A percentile compares a stretch with the other conserved stretches of the same genome.
Conservation (phyloP, 257 asterid genomes). For the Solanum etuberosum region DNA sequence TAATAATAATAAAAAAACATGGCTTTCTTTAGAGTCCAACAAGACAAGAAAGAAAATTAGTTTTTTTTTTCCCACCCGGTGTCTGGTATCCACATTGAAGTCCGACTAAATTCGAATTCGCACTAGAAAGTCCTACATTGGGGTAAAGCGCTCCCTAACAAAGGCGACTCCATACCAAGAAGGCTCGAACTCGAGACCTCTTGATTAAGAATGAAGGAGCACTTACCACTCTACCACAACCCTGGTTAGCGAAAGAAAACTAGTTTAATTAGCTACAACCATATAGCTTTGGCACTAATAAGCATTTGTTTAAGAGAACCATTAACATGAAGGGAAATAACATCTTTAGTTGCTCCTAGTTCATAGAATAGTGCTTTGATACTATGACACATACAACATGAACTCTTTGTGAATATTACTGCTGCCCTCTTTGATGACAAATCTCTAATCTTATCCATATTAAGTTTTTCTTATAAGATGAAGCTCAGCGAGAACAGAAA, state of each 20-base stretch:
- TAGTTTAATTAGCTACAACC: slow-evolving; percentile 13
- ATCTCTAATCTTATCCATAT: slow-evolving; percentile 51
- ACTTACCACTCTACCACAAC: not conserved
- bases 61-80: too few species aligned
- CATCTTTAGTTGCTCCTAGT: slow-evolving; percentile 60
- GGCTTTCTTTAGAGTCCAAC: not conserved
- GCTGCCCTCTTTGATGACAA: slow-evolving; percentile 61
- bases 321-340: slow-evolving; percentile 59
- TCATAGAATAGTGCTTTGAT: slow-evolving; percentile 65
- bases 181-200: too few species aligned
- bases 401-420: slow-evolving; percentile 76
- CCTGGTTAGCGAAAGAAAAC: not conserved
- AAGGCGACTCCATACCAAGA: too few species aligned
- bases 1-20: not conserved
- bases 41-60: not conserved
- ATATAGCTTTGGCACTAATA: slow-evolving; percentile 58
- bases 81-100: too few species aligned
- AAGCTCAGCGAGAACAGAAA: not conserved
- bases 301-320: slow-evolving; percentile 64
- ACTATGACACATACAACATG: slow-evolving; percentile 90
- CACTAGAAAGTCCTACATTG: not conserved
- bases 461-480: not conserved
- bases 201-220: not conserved
- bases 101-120: not conserved
- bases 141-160: not conserved